phyloP scores from a whole-genome alignment of 257 asterid genomes.

The Eustoma russellianum region DNA sequence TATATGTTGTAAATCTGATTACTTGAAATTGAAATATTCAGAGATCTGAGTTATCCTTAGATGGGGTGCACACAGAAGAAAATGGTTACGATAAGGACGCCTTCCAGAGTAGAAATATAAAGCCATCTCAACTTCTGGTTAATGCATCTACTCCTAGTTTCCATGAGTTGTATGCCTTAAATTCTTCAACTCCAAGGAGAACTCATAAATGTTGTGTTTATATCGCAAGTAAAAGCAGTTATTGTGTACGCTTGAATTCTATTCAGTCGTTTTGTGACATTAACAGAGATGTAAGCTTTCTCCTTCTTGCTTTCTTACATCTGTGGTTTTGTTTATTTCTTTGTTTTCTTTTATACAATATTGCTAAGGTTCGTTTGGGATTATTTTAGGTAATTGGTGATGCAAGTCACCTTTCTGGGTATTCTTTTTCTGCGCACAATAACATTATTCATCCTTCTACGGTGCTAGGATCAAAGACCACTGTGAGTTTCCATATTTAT shows the following conservation, averaged over 20 bases:
- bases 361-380: slow-evolving; percentile 7
- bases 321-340: background rate
- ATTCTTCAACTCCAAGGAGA: slow-evolving; percentile 47
- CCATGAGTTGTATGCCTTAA: slow-evolving; percentile 62
- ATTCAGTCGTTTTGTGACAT: slow-evolving; percentile 86
- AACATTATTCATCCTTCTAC: slow-evolving; percentile 78
- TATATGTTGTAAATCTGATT: slow-evolving; percentile 2
- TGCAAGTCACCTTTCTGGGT: slow-evolving; percentile 82
- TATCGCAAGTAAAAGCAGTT: slow-evolving; percentile 81
- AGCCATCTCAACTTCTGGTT: slow-evolving; percentile 74
- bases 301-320: slow-evolving; percentile 9
- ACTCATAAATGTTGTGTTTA: slow-evolving; percentile 89
- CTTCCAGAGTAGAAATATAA: slow-evolving; percentile 42
- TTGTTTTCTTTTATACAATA: background rate
- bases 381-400: slow-evolving; percentile 73
- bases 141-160: slow-evolving; percentile 86
- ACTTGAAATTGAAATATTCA: slow-evolving; percentile 26
- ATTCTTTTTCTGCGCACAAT: slow-evolving; percentile 73
- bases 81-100: slow-evolving; percentile 56
- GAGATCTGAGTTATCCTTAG: slow-evolving; percentile 65
- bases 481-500: slow-evolving; percentile 45
- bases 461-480: slow-evolving; percentile 73
- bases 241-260: slow-evolving; percentile 77
- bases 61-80: slow-evolving; percentile 74
- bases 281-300: slow-evolving; percentile 75